These are phyloP conservation scores for Hygrophorus pudorinus DNA, from an alignment of 768 basidiomycete genomes.

Conservation along the genomic window DNA sequence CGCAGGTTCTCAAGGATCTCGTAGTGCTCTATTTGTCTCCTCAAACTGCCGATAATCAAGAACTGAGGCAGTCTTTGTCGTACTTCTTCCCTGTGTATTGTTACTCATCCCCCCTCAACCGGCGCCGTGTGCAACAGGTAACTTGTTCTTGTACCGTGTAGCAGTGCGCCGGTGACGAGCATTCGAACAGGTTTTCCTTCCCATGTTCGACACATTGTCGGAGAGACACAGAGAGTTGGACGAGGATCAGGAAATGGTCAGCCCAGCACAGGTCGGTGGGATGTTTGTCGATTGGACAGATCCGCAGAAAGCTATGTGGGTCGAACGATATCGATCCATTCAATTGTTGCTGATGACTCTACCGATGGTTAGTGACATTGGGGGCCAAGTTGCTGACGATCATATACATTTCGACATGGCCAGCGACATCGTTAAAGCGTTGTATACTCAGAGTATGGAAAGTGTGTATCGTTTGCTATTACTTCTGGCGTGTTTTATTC, in stretches of 20 bases:
- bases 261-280: constrained; percentile 42
- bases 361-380: constrained; percentile 11
- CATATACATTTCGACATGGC: constrained; percentile 41
- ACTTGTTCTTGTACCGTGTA: constrained; percentile 2
- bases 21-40: constrained; percentile 64
- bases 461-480: constrained; percentile 31
- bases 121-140: constrained; percentile 64
- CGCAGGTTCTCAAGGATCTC: constrained; percentile 26
- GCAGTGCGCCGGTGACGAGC: not conserved
- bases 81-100: constrained; percentile 85
- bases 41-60: constrained; percentile 69
- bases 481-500: constrained; percentile 10
- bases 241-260: constrained; percentile 49
- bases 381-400: constrained; percentile 16
- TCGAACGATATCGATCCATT: not conserved
- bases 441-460: constrained; percentile 33
- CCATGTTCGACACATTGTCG: constrained; percentile 40
- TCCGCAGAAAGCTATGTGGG: constrained; percentile 32
- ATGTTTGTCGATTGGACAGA: constrained; percentile 75
- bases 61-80: constrained; percentile 75
- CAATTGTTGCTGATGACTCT: not conserved
- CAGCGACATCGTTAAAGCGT: constrained; percentile 32
- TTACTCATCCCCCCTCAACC: constrained; percentile 68
- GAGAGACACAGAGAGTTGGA: constrained; percentile 40
- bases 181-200: constrained; percentile 39